A percentile compares a stretch with the other conserved stretches of the same genome.
phyloP scores from a whole-genome alignment of 108 stramenopile species.

The Cyclostephanos tholiformis region DNA sequence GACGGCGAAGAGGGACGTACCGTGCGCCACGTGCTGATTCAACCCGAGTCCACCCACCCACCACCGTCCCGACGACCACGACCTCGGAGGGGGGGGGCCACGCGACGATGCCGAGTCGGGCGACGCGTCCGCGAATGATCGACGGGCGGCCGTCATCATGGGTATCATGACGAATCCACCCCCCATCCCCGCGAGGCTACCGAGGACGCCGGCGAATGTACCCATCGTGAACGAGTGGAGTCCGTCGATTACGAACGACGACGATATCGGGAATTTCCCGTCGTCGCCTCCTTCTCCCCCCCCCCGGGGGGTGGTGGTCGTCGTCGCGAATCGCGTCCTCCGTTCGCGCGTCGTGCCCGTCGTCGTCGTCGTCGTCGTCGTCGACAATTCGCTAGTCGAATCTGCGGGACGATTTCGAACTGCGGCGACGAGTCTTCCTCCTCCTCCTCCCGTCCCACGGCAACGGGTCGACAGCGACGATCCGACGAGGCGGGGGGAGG shows the following conservation, averaged over 20 bases:
- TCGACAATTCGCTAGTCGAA: too few relatives aligned
- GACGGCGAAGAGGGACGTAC: constrained; percentile 88
- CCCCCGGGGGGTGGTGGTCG: too few relatives aligned
- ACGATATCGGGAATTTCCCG: neutral
- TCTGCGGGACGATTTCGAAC: too few relatives aligned
- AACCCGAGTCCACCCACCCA: constrained; percentile 55
- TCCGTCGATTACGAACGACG: constrained; percentile 18
- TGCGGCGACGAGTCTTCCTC: too few relatives aligned
- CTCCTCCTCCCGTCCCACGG: too few relatives aligned
- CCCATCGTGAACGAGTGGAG: constrained; percentile 72
- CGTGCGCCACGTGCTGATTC: constrained; percentile 91
- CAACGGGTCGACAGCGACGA: too few relatives aligned
- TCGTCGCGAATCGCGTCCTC: too few relatives aligned
- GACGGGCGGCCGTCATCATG: constrained; percentile 45
- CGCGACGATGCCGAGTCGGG: neutral
- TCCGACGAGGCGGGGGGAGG: too few relatives aligned
- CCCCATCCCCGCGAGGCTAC: constrained; percentile 90
- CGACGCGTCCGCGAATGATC: neutral
- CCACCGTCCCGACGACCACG: neutral
- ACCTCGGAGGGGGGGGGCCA: too few relatives aligned
- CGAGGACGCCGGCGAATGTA: constrained; percentile 70
- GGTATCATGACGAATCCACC: constrained; percentile 93
- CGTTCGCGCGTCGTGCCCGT: too few relatives aligned
- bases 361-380: too few relatives aligned
- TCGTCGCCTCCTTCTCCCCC: neutral